phyloP scores from a whole-genome alignment of 2,329 filamentous ascomycete genomes.

The Metarhizium brunneum region DNA sequence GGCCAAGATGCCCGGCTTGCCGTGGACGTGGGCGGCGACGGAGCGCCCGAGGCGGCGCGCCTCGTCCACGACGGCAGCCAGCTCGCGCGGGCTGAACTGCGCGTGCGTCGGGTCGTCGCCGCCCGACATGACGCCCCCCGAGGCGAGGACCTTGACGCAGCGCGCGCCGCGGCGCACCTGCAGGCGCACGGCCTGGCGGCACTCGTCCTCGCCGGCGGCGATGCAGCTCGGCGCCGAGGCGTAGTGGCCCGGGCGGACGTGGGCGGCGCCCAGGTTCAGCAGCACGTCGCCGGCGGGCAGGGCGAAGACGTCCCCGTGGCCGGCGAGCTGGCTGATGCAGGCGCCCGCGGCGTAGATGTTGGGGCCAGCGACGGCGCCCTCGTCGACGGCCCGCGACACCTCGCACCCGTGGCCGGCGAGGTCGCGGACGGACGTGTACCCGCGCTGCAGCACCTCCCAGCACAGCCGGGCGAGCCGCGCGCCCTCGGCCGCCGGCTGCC shows the following conservation, averaged over 20 bases:
- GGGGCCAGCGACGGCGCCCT: slow-evolving; percentile 34
- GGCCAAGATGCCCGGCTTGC: slow-evolving; percentile 29
- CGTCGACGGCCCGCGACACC: slow-evolving; percentile 29
- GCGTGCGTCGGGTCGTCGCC: slow-evolving; percentile 27
- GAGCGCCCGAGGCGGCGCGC: slow-evolving; percentile 23
- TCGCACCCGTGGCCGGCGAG: slow-evolving; percentile 36
- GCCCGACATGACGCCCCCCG: slow-evolving; percentile 27
- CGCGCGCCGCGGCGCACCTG: slow-evolving; percentile 30
- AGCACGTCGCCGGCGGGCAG: slow-evolving; percentile 26
- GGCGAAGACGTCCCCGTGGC: slow-evolving; percentile 32
- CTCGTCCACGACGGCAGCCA: slow-evolving; percentile 25
- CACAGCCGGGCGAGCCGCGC: slow-evolving; percentile 30
- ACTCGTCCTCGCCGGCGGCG: slow-evolving; percentile 30
- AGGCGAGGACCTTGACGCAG: slow-evolving; percentile 30
- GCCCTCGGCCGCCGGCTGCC: slow-evolving; percentile 22
- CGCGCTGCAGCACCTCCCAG: slow-evolving; percentile 30
- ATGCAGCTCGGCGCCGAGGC: slow-evolving; percentile 16
- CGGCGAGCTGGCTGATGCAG: slow-evolving; percentile 35
- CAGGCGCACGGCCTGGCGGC: slow-evolving; percentile 26
- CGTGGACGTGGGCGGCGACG: slow-evolving; percentile 30
- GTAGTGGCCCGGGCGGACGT: slow-evolving; percentile 20
- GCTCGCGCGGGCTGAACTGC: slow-evolving; percentile 30
- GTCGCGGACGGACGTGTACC: slow-evolving; percentile 41
- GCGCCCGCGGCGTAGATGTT: slow-evolving; percentile 38
- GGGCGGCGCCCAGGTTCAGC: slow-evolving; percentile 21